Conservation (phyloP, 495 filamentous ascomycete genomes). For the Bathelium albidoporum region DNA sequence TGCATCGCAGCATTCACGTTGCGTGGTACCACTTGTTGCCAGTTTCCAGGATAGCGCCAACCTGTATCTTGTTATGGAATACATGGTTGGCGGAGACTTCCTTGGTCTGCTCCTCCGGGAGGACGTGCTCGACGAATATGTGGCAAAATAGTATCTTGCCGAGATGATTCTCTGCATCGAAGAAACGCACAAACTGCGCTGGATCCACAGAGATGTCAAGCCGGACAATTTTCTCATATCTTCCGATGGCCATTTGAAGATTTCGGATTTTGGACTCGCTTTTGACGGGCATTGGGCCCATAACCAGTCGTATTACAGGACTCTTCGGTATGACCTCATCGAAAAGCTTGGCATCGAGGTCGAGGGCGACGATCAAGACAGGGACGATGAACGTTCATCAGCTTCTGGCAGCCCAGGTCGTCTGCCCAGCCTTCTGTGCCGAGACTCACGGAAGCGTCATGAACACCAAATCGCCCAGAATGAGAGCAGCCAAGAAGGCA, state of each 20-base stretch:
- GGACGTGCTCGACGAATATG: constrained; percentile 63
- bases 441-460: background rate
- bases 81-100: constrained; percentile 93
- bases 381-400: constrained; percentile 34
- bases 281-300: constrained; percentile 95
- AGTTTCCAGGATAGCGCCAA: constrained; percentile 80
- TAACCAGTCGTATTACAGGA: constrained; percentile 72
- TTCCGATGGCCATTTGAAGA: constrained; percentile 80
- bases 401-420: constrained; percentile 12
- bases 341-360: constrained; percentile 64
- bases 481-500: constrained; percentile 34
- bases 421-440: constrained; percentile 6
- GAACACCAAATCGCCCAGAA: constrained; percentile 9
- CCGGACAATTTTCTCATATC: constrained; percentile 93
- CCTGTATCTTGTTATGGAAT: constrained; percentile 92
- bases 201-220: constrained; percentile 93
- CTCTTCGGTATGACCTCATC: constrained; percentile 67
- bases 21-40: constrained; percentile 79
- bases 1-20: constrained; percentile 66
- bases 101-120: constrained; percentile 74
- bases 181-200: constrained; percentile 74
- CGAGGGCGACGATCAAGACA: constrained; percentile 65
- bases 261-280: constrained; percentile 88
- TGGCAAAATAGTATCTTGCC: constrained; percentile 76
- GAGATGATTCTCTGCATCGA: constrained; percentile 95